Conservation (phyloP, 306 rosid species). For the Fragaria ananassa region DNA sequence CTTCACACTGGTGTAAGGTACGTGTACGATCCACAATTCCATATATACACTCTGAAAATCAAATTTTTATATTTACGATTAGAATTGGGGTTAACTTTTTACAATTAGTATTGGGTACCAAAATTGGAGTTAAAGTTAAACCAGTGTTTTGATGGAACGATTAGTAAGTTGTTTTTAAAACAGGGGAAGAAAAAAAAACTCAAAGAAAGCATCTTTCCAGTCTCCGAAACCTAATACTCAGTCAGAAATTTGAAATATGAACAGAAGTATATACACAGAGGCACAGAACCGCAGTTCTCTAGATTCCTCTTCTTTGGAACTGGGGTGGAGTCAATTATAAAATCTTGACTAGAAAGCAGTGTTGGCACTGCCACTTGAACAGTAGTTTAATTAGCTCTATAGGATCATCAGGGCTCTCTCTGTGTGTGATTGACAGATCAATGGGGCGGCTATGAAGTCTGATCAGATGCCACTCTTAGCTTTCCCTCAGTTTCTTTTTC, state of each 20-base stretch:
- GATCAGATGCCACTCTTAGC: constrained; percentile 6
- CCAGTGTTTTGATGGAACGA: background rate
- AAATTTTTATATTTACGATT: no score
- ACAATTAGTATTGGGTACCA: no score
- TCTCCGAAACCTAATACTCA: background rate
- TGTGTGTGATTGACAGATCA: constrained; percentile 10
- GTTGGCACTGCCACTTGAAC: constrained; percentile 13
- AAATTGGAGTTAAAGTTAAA: no score
- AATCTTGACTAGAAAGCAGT: constrained; percentile 6
- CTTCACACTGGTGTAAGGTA: background rate
- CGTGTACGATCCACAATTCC: no score
- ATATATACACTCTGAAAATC: no score
- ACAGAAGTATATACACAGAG: background rate
- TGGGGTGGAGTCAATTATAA: background rate
- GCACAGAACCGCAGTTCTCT: background rate
- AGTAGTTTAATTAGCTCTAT: background rate
- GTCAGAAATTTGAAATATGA: background rate
- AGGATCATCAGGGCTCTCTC: background rate
- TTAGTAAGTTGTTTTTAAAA: background rate
- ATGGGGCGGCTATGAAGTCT: constrained; percentile 20
- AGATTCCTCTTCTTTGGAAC: constrained; percentile 1
- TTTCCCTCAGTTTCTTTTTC: constrained; percentile 3
- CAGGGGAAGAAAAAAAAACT: background rate
- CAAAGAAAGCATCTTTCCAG: background rate
- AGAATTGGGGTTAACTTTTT: no score